These are phyloP conservation scores for Schizopora paradoxa DNA, from an alignment of 1,284 basidiomycete genomes.

Conservation along the genomic window DNA sequence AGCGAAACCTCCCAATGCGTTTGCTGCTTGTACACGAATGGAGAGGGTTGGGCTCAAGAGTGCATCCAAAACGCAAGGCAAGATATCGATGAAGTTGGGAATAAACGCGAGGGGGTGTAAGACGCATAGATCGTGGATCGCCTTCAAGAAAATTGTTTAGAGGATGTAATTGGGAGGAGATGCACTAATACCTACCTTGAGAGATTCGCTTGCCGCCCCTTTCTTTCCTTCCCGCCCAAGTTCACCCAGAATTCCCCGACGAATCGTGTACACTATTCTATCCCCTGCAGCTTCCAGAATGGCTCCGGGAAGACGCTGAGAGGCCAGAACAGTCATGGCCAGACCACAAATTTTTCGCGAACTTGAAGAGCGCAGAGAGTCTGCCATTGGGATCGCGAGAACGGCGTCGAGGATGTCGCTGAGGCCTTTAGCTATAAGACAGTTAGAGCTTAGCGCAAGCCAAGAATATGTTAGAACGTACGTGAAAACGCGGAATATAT, in stretches of 20 bases:
- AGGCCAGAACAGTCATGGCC: conserved; percentile 65
- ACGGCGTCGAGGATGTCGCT: conserved; percentile 52
- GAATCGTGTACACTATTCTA: conserved; percentile 61
- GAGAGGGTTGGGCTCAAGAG: conserved; percentile 55
- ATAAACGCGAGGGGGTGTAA: conserved; percentile 60
- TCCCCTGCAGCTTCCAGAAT: conserved; percentile 55
- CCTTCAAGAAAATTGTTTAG: conserved; percentile 37
- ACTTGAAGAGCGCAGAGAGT: conserved; percentile 67
- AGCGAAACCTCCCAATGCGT: conserved; percentile 66
- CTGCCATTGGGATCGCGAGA: conserved; percentile 63
- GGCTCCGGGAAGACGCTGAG: conserved; percentile 55
- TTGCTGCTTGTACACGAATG: conserved; percentile 63
- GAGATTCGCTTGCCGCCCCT: conserved; percentile 66
- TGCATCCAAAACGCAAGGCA: conserved; percentile 56
- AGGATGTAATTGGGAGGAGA: conserved; percentile 14
- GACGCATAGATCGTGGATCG: conserved; percentile 62
- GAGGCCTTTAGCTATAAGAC: conserved; percentile 48
- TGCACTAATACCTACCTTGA: conserved; percentile 45
- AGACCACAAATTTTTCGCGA: conserved; percentile 77
- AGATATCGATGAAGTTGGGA: conserved; percentile 51
- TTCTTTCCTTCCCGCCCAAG: conserved; percentile 83
- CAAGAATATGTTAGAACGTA: conserved; percentile 30
- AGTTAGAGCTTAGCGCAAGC: conserved; percentile 2
- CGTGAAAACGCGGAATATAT: conserved; percentile 57
- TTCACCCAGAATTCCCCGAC: conserved; percentile 74